Conservation (phyloP, 805 yeast species). For the Starmerella cellae region DNA sequence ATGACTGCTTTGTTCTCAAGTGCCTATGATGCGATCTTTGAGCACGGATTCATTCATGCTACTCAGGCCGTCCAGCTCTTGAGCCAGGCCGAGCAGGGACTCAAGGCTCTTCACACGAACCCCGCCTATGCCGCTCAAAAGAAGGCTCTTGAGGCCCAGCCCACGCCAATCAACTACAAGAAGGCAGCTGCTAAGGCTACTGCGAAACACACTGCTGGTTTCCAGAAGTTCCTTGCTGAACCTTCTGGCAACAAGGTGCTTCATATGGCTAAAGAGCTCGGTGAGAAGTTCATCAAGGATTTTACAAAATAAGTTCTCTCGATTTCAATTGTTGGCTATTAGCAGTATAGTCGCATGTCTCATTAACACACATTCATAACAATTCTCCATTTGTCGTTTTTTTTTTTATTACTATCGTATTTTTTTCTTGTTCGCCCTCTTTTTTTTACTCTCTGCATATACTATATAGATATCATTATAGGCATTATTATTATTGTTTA, state of each 20-base stretch:
- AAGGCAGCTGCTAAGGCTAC: conserved; percentile 2
- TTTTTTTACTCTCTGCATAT: too few species aligned
- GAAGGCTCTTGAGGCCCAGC: conserved; percentile 7
- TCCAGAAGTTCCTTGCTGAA: conserved; percentile 8
- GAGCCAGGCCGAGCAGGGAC: conserved; percentile 9
- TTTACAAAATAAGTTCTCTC: too few species aligned
- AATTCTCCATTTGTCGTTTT: too few species aligned
- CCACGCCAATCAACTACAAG: conserved; percentile 12
- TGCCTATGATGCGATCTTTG: conserved; percentile 11
- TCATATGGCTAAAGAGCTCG: conserved; percentile 4
- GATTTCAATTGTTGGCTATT: too few species aligned
- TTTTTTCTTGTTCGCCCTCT: too few species aligned
- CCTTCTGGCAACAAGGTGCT: conserved; percentile 9
- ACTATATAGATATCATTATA: too few species aligned
- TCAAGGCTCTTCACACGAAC: conserved; percentile 11
- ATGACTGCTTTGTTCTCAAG: conserved; percentile 10
- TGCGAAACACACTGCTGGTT: conserved; percentile 7
- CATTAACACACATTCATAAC: too few species aligned
- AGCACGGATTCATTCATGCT: conserved; percentile 14
- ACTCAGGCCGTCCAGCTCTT: conserved; percentile 8
- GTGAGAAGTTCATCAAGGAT: conserved; percentile 7
- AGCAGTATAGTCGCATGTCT: too few species aligned
- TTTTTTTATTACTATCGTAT: too few species aligned
- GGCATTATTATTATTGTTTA: too few species aligned
- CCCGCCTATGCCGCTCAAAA: conserved; percentile 13